Evolutionary conservation across 2,329 filamentous ascomycete genomes (phyloP).

Genomic region (Dactylellina sp.): DNA sequence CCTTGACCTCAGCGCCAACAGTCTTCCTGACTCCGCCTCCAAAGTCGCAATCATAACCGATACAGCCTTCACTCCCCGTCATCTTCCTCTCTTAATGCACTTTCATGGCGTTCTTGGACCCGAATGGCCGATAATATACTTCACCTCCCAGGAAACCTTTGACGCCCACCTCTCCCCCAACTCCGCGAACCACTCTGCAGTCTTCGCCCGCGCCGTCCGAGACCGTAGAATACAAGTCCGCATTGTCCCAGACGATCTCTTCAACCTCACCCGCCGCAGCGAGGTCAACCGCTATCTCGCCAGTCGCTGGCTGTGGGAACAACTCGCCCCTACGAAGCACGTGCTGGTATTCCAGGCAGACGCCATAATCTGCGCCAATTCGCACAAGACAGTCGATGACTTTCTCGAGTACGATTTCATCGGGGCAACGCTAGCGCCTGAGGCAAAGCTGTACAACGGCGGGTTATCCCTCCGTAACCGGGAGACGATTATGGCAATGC

Average conservation of each 20-base stretch:
- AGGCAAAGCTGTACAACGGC: constrained; percentile 62
- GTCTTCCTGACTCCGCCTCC: constrained; percentile 3
- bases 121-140: constrained; percentile 66
- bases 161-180: constrained; percentile 40
- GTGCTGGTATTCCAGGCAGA: constrained; percentile 65
- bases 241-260: constrained; percentile 62
- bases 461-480: constrained; percentile 63
- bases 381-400: constrained; percentile 62
- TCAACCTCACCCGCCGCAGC: constrained; percentile 62
- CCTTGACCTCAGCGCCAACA: background rate
- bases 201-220: constrained; percentile 63
- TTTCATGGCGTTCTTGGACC: constrained; percentile 65
- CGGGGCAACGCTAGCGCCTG: constrained; percentile 61
- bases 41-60: constrained; percentile 64
- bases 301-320: constrained; percentile 63
- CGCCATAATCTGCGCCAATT: constrained; percentile 63
- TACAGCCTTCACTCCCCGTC: constrained; percentile 62
- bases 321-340: constrained; percentile 62
- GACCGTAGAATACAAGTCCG: constrained; percentile 63
- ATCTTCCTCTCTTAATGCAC: constrained; percentile 64
- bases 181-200: constrained; percentile 61
- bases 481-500: constrained; percentile 61
- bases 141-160: constrained; percentile 63
- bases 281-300: constrained; percentile 64
- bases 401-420: constrained; percentile 64